phyloP scores from a whole-genome alignment of 2,329 filamentous ascomycete species.

The Ophiocordyceps australis region DNA sequence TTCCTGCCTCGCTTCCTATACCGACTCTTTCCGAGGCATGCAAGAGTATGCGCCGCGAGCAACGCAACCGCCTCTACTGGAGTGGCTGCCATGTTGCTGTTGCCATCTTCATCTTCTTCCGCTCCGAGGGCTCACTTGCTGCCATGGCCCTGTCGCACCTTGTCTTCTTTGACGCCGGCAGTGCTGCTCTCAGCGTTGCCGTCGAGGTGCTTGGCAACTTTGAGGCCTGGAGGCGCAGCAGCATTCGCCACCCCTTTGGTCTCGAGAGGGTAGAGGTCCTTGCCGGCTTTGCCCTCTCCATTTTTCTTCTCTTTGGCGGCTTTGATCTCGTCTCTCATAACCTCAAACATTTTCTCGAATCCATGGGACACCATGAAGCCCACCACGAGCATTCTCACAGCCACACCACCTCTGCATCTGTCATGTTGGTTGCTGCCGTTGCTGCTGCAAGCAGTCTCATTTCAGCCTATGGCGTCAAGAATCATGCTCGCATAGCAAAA shows the following conservation, averaged over 20 bases:
- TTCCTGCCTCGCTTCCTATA: conserved; percentile 82
- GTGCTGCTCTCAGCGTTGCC: conserved; percentile 74
- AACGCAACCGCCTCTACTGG: conserved; percentile 72
- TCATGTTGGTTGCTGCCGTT: conserved; percentile 66
- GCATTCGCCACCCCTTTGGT: conserved; percentile 83
- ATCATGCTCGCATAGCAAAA: conserved; percentile 82
- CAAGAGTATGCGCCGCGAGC: conserved; percentile 75
- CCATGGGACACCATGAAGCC: conserved; percentile 37
- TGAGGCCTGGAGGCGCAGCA: conserved; percentile 89
- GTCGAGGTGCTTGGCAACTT: conserved; percentile 94
- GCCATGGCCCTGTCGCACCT: conserved; percentile 86
- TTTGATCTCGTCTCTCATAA: conserved; percentile 91
- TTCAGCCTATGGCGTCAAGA: conserved; percentile 72
- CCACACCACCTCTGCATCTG: conserved; percentile 50
- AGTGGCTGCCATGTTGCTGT: conserved; percentile 75
- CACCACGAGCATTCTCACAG: conserved; percentile 54
- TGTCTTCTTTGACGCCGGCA: conserved; percentile 88
- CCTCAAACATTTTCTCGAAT: conserved; percentile 78
- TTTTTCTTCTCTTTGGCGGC: conserved; percentile 93
- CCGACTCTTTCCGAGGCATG: conserved; percentile 80
- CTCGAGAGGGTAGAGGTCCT: conserved; percentile 86
- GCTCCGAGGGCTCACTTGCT: conserved; percentile 68
- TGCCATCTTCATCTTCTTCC: conserved; percentile 72
- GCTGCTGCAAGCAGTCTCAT: conserved; percentile 71
- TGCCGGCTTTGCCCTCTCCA: conserved; percentile 87